Evolutionary conservation across 148 eudicot genomes (phyloP).

Genomic region (Vaccinium myrtillus): DNA sequence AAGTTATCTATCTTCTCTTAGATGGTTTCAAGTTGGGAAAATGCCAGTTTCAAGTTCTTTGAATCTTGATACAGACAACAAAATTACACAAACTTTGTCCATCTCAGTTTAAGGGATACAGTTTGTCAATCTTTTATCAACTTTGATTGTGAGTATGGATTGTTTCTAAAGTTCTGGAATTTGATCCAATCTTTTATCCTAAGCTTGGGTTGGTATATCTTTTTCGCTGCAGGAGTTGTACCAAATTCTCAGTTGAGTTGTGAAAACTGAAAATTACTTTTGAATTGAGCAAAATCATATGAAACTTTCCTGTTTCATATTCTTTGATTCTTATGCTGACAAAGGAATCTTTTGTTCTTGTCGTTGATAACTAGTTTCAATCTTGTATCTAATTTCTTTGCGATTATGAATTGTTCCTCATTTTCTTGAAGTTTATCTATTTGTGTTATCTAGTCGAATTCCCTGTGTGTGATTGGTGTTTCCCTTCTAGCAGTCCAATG

Average conservation of each 20-base stretch:
- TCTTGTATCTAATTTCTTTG: background rate
- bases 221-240: background rate
- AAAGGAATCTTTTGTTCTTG: background rate
- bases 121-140: background rate
- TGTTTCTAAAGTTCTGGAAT: background rate
- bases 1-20: background rate
- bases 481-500: too few species aligned
- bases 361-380: background rate
- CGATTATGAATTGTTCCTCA: background rate
- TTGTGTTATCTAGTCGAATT: too few species aligned
- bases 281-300: background rate
- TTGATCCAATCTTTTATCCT: background rate
- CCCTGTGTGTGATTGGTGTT: too few species aligned
- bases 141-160: background rate
- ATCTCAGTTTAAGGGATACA: background rate
- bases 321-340: background rate
- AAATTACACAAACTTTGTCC: background rate
- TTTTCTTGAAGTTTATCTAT: background rate
- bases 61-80: background rate
- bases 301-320: background rate
- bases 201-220: background rate
- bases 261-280: background rate
- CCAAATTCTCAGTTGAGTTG: background rate
- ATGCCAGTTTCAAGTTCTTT: constrained; percentile 1
- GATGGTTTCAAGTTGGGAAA: background rate